Conservation (phyloP, 768 basidiomycete species). For the Plicaturopsis crispa region DNA sequence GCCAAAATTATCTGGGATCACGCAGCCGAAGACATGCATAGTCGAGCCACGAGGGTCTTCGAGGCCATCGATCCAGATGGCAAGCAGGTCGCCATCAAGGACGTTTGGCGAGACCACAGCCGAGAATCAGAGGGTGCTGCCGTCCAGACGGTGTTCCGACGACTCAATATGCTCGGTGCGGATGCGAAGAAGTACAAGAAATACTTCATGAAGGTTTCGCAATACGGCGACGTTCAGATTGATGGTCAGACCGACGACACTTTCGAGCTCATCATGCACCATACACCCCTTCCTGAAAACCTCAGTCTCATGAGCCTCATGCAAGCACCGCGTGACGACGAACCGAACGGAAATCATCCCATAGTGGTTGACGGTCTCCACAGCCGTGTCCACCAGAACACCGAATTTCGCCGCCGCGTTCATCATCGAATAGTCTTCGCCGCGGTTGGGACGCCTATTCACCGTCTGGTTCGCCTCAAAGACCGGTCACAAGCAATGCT, state of each 20-base stretch:
- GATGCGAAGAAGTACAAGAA: not conserved
- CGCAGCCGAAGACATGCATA: constrained; percentile 1
- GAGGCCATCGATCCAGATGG: too few relatives aligned
- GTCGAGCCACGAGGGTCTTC: constrained; percentile 8
- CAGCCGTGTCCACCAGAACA: not conserved
- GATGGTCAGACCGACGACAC: not conserved
- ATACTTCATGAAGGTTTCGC: not conserved
- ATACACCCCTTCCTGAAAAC: too few relatives aligned
- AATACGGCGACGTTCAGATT: not conserved
- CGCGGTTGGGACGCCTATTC: not conserved
- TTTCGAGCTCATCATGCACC: not conserved
- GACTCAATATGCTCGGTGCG: not conserved
- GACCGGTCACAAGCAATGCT: not conserved
- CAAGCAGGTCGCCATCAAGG: not conserved
- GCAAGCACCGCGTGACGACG: not conserved
- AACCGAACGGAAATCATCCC: too few relatives aligned
- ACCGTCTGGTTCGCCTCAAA: not conserved
- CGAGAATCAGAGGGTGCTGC: not conserved
- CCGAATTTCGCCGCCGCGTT: not conserved
- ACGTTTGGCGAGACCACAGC: not conserved
- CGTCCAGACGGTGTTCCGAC: not conserved
- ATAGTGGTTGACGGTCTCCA: too few relatives aligned
- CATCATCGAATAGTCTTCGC: not conserved
- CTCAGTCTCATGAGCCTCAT: too few relatives aligned
- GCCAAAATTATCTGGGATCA: constrained; percentile 1